Percentiles rank a stretch among this genome's conserved stretches.
Conservation (phyloP, 805 yeast genomes). For the Trichomonascus vanleenenianus region DNA sequence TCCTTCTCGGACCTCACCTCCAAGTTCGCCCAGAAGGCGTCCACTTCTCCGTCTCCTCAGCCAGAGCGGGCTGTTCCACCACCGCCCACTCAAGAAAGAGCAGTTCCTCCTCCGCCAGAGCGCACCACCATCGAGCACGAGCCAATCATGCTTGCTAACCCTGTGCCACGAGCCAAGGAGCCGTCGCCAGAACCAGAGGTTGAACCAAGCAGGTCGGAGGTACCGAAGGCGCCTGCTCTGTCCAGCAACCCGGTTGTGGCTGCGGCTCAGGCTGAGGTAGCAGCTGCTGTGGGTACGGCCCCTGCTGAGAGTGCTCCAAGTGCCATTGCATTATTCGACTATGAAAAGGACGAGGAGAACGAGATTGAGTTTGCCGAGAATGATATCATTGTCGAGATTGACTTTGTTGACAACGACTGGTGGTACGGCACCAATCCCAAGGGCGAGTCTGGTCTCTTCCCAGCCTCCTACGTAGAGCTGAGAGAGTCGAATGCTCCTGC, state of each 20-base stretch:
- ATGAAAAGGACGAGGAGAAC: conserved; percentile 67
- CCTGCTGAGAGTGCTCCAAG: conserved; percentile 19
- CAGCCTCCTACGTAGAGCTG: conserved; percentile 70
- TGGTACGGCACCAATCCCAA: conserved; percentile 76
- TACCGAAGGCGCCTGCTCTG: neutral
- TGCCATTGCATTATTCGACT: conserved; percentile 81
- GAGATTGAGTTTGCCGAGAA: conserved; percentile 64
- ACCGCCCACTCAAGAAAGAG: conserved; percentile 14
- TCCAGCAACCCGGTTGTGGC: neutral
- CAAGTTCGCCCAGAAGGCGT: conserved; percentile 17
- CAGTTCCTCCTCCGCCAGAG: conserved; percentile 8
- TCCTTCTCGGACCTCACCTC: conserved; percentile 24
- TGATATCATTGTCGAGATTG: conserved; percentile 57
- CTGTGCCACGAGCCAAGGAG: conserved; percentile 14
- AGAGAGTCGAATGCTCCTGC: conserved; percentile 26
- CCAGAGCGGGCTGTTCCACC: conserved; percentile 15
- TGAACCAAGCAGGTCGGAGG: neutral
- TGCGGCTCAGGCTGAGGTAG: conserved; percentile 2
- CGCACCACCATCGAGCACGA: conserved; percentile 13
- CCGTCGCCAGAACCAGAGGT: conserved; percentile 7
- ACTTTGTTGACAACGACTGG: conserved; percentile 71
- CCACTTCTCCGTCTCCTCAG: conserved; percentile 9
- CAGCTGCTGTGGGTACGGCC: neutral
- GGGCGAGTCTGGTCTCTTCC: conserved; percentile 84
- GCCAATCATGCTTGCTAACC: conserved; percentile 21